phyloP scores from a whole-genome alignment of 2,329 filamentous ascomycete species.

The Orbilia brochopaga region DNA sequence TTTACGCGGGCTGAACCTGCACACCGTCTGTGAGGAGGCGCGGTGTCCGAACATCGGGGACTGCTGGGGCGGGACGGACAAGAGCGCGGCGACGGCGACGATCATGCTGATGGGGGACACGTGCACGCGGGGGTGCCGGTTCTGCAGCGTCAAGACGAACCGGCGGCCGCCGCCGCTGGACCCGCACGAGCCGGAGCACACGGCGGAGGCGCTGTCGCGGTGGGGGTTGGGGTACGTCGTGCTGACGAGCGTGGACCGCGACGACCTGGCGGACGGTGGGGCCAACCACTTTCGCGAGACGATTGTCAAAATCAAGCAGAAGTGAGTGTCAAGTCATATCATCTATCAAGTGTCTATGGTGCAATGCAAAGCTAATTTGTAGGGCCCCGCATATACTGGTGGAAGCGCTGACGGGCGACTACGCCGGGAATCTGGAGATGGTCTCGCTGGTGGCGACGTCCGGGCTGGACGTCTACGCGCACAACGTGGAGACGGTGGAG shows the following conservation, averaged over 20 bases:
- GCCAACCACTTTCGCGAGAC: conserved; percentile 91
- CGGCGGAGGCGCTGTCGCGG: conserved; percentile 84
- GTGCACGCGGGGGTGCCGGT: conserved; percentile 92
- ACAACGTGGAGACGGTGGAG: conserved; percentile 96
- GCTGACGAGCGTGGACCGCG: conserved; percentile 88
- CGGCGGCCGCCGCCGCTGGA: conserved; percentile 79
- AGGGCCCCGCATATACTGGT: conserved; percentile 74
- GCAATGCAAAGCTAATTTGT: conserved; percentile 57
- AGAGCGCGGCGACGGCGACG: conserved; percentile 89
- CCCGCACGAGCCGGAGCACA: conserved; percentile 95
- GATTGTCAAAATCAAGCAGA: conserved; percentile 88
- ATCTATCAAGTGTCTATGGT: not conserved
- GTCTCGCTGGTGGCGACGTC: conserved; percentile 81
- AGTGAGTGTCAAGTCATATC: conserved; percentile 58
- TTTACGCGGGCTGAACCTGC: conserved; percentile 82
- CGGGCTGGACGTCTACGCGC: conserved; percentile 93
- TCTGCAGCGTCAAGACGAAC: conserved; percentile 94
- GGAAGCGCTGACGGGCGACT: conserved; percentile 87
- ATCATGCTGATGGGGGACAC: conserved; percentile 99
- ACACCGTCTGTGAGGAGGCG: conserved; percentile 95
- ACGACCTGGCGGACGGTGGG: conserved; percentile 88
- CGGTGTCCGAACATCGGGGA: conserved; percentile 96
- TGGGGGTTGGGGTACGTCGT: conserved; percentile 98
- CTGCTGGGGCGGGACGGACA: conserved; percentile 92
- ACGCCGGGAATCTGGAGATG: conserved; percentile 82